Base-by-base conservation (phyloP, 192 early-diverging fungal genomes). In the Mortierella hygrophila region DNA sequence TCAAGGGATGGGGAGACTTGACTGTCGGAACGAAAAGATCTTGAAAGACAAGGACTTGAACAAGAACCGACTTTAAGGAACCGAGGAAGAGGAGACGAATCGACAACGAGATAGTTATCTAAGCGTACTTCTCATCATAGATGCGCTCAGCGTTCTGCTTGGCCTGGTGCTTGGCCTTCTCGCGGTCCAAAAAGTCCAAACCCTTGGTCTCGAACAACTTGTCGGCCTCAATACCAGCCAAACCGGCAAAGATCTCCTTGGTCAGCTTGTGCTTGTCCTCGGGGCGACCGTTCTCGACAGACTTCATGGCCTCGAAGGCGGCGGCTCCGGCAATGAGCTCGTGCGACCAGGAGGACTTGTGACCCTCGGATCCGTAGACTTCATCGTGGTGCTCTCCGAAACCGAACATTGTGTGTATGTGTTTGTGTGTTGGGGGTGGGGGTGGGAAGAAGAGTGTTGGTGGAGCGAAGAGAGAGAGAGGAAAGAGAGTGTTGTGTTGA, bases 201-300 rank as follows among this genome's bases (percentile, higher is more conserved):
- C 90, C 90, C 88, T 91, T 91, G 83, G 90, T 81, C 80, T 91
- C 90, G n/a, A 88, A 55, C 68, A 91, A 76, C 55, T 83, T 75
- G 75, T 91, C 90, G 54, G 82, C 81, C 55, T 80, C 72, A 65
- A 87, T 87, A 63, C 75, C 90, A 44, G 86, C 88, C 38, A 91
- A 63, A 76, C 68, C 90, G 35, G 90, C 90, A 37, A 91, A 79
- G 73, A 88, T 37, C 47, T 88, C 82, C 80, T 89, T 89, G 78
- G 84, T 87, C 29, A 78, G 47, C 65, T 80, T 73, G 82, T 90
- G 89, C 73, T 74, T 77, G 38, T 76, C 82, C 13, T 81, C 76
- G 40, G 79, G 21, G 23, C 77, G 23, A 29, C 75, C 77, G 9
- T 80, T 70, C 55, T 90, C 83, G 76, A 81, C 74, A 32, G 75